phyloP scores from a whole-genome alignment of 306 rosid genomes.

The Medicago lupulina region DNA sequence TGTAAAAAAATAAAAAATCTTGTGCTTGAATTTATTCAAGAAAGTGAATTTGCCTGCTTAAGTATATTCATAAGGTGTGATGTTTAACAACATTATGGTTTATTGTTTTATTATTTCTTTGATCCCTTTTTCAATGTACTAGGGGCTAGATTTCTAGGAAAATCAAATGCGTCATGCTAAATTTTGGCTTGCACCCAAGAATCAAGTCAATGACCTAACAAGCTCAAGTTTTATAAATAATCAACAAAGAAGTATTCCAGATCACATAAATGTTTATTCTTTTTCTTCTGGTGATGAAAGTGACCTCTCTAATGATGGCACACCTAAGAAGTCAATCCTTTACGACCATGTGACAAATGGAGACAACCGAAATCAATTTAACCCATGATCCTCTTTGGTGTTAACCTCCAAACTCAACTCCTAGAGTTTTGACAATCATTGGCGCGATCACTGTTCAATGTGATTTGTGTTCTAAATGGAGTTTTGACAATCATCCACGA shows the following conservation, averaged over 20 bases:
- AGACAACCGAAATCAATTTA: too few relatives aligned
- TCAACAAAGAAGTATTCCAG: conserved; percentile 32
- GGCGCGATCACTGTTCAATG: too few relatives aligned
- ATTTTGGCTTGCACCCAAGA: conserved; percentile 48
- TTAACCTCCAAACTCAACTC: too few relatives aligned
- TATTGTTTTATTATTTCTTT: not conserved
- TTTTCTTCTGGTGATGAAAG: conserved; percentile 37
- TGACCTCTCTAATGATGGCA: conserved; percentile 8
- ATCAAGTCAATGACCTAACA: conserved; percentile 39
- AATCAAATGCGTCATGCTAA: conserved; percentile 51
- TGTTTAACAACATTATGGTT: not conserved
- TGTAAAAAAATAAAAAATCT: conserved; percentile 11
- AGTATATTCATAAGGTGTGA: conserved; percentile 23
- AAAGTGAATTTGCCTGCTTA: conserved; percentile 5
- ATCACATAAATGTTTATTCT: conserved; percentile 49
- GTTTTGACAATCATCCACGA: too few relatives aligned
- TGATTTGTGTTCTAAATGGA: conserved; percentile 16
- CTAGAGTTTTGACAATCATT: too few relatives aligned
- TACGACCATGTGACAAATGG: too few relatives aligned
- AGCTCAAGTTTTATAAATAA: conserved; percentile 41
- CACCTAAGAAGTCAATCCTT: too few relatives aligned
- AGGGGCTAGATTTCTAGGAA: conserved; percentile 42
- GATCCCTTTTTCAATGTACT: conserved; percentile 28
- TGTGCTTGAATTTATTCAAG: conserved; percentile 28
- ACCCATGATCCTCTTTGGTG: too few relatives aligned